Conservation (phyloP, 2,329 filamentous ascomycete genomes). For the Pseudogymnoascus verrucosus region DNA sequence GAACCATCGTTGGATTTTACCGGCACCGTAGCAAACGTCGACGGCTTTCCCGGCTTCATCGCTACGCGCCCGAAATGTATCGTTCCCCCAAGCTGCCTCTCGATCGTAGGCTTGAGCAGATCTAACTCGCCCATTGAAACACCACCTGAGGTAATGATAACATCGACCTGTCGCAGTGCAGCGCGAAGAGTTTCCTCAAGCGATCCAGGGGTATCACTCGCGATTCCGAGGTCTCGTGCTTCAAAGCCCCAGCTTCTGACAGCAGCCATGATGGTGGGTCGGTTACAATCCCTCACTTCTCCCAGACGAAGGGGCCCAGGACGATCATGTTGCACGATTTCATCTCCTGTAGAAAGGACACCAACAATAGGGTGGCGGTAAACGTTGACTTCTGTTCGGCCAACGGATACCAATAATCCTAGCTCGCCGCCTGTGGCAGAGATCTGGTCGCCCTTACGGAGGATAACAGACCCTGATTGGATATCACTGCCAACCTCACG, state of each 20-base stretch:
- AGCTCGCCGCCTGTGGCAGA: constrained; percentile 85
- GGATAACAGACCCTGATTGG: constrained; percentile 56
- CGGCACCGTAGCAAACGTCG: constrained; percentile 87
- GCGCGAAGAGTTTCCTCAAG: constrained; percentile 71
- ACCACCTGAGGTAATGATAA: constrained; percentile 86
- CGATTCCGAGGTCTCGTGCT: constrained; percentile 79
- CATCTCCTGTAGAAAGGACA: constrained; percentile 88
- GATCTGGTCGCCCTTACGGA: constrained; percentile 72
- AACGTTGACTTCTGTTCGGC: constrained; percentile 60
- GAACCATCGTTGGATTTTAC: constrained; percentile 51
- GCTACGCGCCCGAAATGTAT: constrained; percentile 94
- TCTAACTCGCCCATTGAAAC: constrained; percentile 98
- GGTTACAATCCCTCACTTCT: constrained; percentile 89
- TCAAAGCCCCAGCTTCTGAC: constrained; percentile 67
- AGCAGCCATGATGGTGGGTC: constrained; percentile 77
- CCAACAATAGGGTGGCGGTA: constrained; percentile 74
- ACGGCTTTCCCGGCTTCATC: constrained; percentile 98
- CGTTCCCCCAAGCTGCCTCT: constrained; percentile 77
- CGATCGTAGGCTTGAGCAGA: constrained; percentile 91
- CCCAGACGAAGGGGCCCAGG: constrained; percentile 59
- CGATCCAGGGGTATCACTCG: constrained; percentile 60
- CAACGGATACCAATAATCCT: constrained; percentile 79
- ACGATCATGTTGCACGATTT: constrained; percentile 70
- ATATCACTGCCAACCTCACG: constrained; percentile 89
- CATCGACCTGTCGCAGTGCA: constrained; percentile 65